These are phyloP conservation scores for Tarenaya hassleriana DNA, from an alignment of 345 rosid species.

Conservation along the genomic window DNA sequence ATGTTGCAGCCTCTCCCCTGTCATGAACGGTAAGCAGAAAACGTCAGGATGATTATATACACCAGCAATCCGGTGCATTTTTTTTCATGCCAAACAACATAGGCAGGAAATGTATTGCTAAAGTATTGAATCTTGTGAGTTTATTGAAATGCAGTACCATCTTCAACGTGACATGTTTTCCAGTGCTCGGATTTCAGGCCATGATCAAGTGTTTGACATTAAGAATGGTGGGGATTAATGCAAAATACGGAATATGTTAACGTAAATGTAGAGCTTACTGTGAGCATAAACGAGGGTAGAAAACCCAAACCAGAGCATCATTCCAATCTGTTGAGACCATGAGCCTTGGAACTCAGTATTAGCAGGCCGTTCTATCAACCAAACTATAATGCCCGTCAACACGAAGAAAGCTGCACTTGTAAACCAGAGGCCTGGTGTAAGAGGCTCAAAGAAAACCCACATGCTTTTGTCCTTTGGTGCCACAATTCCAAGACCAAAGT, in stretches of 20 bases:
- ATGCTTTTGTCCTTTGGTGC: conserved; percentile 29
- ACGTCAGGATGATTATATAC: too few species aligned
- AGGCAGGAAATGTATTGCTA: too few species aligned
- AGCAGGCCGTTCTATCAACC: conserved; percentile 43
- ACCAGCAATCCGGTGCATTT: too few species aligned
- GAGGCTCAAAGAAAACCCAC: conserved; percentile 54
- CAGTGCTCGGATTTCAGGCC: too few species aligned
- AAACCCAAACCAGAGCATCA: conserved; percentile 39
- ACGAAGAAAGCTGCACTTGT: conserved; percentile 32
- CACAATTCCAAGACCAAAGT: conserved; percentile 39
- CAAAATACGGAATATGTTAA: neutral
- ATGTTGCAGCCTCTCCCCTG: conserved; percentile 44
- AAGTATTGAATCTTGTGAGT: too few species aligned
- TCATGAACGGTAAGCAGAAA: neutral
- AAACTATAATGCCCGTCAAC: conserved; percentile 37
- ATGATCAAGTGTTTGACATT: too few species aligned
- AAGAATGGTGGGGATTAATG: neutral
- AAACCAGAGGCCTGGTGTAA: conserved; percentile 42
- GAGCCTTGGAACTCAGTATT: conserved; percentile 42
- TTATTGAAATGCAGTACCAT: too few species aligned
- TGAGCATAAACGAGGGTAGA: conserved; percentile 49
- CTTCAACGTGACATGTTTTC: too few species aligned
- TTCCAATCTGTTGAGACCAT: conserved; percentile 32
- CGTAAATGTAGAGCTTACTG: conserved; percentile 22
- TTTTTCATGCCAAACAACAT: too few species aligned